Percentiles rank a stretch among this genome's conserved stretches.
Evolutionary conservation across 495 filamentous ascomycete genomes (phyloP).

Genomic region (Aspergillus mulundensis): DNA sequence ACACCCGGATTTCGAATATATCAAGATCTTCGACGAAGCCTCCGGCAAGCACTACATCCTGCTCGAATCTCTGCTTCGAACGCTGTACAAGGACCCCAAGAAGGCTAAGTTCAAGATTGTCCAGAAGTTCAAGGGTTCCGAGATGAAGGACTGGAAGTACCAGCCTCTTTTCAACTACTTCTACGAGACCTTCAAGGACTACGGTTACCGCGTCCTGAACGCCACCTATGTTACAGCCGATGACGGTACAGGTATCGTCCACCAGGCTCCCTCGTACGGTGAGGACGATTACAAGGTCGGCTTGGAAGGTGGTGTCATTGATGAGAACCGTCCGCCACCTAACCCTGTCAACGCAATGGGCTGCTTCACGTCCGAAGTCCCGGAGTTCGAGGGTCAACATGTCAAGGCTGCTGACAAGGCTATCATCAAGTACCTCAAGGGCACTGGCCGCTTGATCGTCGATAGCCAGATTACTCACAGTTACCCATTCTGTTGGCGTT

Average conservation of each 20-base stretch:
- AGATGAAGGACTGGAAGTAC: constrained; percentile 91
- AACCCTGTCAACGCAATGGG: constrained; percentile 87
- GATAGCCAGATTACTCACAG: constrained; percentile 90
- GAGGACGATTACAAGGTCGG: constrained; percentile 94
- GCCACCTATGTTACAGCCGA: constrained; percentile 89
- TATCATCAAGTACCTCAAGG: constrained; percentile 90
- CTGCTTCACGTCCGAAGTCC: constrained; percentile 72
- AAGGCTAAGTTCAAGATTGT: constrained; percentile 94
- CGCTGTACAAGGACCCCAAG: constrained; percentile 93
- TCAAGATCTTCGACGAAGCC: constrained; percentile 82
- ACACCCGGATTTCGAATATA: constrained; percentile 88
- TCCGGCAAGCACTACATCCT: constrained; percentile 84
- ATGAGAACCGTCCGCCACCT: constrained; percentile 70
- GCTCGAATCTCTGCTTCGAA: constrained; percentile 76
- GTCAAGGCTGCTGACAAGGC: constrained; percentile 93
- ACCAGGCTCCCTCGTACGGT: constrained; percentile 93
- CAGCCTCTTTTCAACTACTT: constrained; percentile 91
- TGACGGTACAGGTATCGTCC: constrained; percentile 91
- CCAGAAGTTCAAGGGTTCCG: constrained; percentile 74
- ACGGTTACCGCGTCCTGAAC: constrained; percentile 79
- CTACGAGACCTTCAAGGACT: constrained; percentile 86
- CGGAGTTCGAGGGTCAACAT: constrained; percentile 82
- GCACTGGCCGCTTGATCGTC: constrained; percentile 73
- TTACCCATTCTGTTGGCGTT: constrained; percentile 94
- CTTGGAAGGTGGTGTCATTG: constrained; percentile 72